phyloP scores from a whole-genome alignment of 2,329 filamentous ascomycete species.

The Fusarium sp. region DNA sequence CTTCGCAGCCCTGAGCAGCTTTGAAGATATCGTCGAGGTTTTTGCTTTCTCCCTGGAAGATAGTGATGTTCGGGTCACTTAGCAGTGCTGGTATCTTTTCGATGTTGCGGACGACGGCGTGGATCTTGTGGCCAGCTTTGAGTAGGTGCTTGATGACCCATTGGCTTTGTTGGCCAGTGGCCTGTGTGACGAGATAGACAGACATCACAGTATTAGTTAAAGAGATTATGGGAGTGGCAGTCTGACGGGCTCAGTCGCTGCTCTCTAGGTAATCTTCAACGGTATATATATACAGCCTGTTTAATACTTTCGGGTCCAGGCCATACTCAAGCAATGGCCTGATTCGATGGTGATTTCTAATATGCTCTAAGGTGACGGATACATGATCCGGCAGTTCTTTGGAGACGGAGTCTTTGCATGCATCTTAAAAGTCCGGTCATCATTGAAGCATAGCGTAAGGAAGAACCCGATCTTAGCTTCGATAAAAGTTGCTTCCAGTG shows the following conservation, averaged over 20 bases:
- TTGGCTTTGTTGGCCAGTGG: slow-evolving; percentile 47
- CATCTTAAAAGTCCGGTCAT: not conserved
- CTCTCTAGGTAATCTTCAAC: not conserved
- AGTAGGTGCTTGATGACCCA: slow-evolving; percentile 47
- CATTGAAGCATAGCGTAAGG: not conserved
- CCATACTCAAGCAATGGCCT: rapidly evolving
- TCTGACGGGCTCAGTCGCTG: not conserved
- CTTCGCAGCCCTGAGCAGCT: slow-evolving; percentile 48
- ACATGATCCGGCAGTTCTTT: not conserved
- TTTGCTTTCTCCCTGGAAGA: slow-evolving; percentile 50
- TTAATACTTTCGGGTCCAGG: rapidly evolving
- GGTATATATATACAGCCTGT: not conserved
- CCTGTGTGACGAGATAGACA: slow-evolving; percentile 49
- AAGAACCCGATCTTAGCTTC: not conserved
- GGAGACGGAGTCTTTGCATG: not conserved
- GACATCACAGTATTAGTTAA: slow-evolving; percentile 23
- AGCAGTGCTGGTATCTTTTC: slow-evolving; percentile 43
- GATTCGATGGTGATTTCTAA: not conserved
- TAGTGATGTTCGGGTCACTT: slow-evolving; percentile 38
- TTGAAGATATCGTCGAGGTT: slow-evolving; percentile 43
- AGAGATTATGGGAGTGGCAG: too few species aligned
- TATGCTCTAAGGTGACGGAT: not conserved
- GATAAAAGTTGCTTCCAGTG: slow-evolving; percentile 27
- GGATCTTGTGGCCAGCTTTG: slow-evolving; percentile 45
- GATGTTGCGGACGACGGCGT: slow-evolving; percentile 49